These are phyloP conservation scores for Trichoderma asperelloides DNA, from an alignment of 495 filamentous ascomycete genomes.

Conservation along the genomic window DNA sequence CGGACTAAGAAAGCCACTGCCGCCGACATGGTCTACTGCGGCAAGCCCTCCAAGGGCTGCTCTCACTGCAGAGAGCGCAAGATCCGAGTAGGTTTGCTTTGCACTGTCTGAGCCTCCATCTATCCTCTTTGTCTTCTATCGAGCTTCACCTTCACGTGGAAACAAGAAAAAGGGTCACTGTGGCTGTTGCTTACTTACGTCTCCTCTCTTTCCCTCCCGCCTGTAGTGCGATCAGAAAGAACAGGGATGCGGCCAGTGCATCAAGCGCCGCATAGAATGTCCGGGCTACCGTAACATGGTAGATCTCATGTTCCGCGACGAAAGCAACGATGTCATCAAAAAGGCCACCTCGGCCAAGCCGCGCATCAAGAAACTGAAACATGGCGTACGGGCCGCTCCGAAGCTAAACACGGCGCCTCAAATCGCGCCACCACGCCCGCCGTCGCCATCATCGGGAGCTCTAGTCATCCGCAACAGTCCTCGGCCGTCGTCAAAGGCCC, in stretches of 20 bases:
- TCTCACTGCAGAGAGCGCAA: constrained; percentile 51
- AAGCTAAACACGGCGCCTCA: constrained; percentile 4
- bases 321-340: constrained; percentile 57
- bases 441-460: constrained; percentile 15
- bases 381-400: background rate
- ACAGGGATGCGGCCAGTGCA: constrained; percentile 60
- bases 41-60: constrained; percentile 63
- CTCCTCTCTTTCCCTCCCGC: background rate
- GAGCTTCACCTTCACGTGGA: background rate
- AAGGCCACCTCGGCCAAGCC: constrained; percentile 42
- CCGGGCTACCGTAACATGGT: constrained; percentile 62
- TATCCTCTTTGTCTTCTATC: background rate
- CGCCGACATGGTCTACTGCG: constrained; percentile 58
- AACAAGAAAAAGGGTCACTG: background rate
- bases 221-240: constrained; percentile 55
- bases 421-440: constrained; percentile 9
- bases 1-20: background rate
- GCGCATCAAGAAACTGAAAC: constrained; percentile 18
- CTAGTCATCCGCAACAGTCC: constrained; percentile 15
- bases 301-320: constrained; percentile 64
- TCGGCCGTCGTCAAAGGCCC: background rate
- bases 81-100: constrained; percentile 27
- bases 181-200: background rate
- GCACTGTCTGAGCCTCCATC: background rate
- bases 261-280: constrained; percentile 51